Percentiles rank a stretch among this genome's conserved stretches.
Evolutionary conservation across 495 filamentous ascomycete species (phyloP).

Genomic region (Xylaria telfairii): DNA sequence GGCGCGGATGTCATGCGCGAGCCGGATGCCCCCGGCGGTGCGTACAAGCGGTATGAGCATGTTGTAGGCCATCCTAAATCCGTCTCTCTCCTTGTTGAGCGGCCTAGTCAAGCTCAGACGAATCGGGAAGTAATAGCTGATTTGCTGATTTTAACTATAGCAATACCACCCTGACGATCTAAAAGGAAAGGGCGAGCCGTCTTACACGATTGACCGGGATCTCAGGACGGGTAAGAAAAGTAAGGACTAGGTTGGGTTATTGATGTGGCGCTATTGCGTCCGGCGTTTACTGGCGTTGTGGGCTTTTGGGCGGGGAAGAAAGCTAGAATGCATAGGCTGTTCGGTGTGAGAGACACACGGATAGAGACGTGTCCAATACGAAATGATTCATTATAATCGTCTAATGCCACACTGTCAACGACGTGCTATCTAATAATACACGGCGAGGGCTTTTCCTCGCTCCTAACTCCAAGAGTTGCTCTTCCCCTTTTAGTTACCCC

Average conservation of each 20-base stretch:
- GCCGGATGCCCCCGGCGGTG: slow-evolving; percentile 58
- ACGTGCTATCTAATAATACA: background rate
- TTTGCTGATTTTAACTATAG: no score
- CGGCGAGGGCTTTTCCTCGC: background rate
- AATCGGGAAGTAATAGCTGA: background rate
- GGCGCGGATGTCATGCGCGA: slow-evolving; percentile 85
- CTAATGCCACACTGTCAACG: background rate
- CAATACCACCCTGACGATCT: slow-evolving; percentile 72
- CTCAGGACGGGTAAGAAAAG: slow-evolving; percentile 52
- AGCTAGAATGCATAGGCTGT: background rate
- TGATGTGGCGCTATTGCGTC: background rate
- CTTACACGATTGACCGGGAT: slow-evolving; percentile 69
- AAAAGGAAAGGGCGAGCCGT: slow-evolving; percentile 82
- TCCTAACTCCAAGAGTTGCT: slow-evolving; percentile 3
- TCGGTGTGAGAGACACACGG: background rate
- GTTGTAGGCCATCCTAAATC: slow-evolving; percentile 58
- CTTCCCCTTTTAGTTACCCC: slow-evolving; percentile 7
- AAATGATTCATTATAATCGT: background rate
- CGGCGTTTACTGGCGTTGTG: slow-evolving; percentile 6
- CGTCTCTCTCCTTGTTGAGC: background rate
- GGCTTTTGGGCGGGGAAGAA: background rate
- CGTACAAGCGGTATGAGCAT: slow-evolving; percentile 71
- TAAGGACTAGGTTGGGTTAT: background rate
- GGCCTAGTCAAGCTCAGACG: background rate
- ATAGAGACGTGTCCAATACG: background rate